phyloP scores from a whole-genome alignment of 2,329 filamentous ascomycete genomes.

The Talaromyces sp. region DNA sequence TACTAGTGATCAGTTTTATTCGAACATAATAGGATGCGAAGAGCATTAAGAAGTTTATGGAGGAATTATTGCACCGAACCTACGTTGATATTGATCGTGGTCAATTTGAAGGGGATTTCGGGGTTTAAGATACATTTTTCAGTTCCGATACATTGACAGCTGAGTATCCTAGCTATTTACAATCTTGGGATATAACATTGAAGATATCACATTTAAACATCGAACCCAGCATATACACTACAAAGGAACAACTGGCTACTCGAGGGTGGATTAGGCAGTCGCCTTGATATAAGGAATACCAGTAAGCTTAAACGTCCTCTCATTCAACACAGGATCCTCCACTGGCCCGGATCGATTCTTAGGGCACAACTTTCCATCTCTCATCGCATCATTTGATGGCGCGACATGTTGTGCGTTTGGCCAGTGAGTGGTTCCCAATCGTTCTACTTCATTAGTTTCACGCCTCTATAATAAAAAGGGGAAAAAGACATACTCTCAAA shows the following conservation, averaged over 20 bases:
- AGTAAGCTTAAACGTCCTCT: slow-evolving; percentile 33
- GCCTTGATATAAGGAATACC: slow-evolving; percentile 21
- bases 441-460: slow-evolving; percentile 14
- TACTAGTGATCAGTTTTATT: not conserved
- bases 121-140: too few relatives aligned
- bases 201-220: too few relatives aligned
- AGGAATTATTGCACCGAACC: too few relatives aligned
- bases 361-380: slow-evolving; percentile 27
- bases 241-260: too few relatives aligned
- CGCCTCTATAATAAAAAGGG: not conserved
- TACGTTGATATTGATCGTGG: too few relatives aligned
- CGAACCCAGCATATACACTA: too few relatives aligned
- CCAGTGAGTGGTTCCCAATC: slow-evolving; percentile 13
- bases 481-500: slow-evolving; percentile 26
- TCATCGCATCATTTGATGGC: not conserved
- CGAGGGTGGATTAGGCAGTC: not conserved
- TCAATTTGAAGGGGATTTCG: too few relatives aligned
- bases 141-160: too few relatives aligned
- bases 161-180: too few relatives aligned
- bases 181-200: too few relatives aligned
- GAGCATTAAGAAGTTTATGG: too few relatives aligned
- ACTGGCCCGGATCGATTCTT: slow-evolving; percentile 37
- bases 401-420: slow-evolving; percentile 7
- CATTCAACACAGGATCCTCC: slow-evolving; percentile 36
- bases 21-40: too few relatives aligned